A percentile compares a stretch with the other conserved stretches of the same genome.
Evolutionary conservation across 495 filamentous ascomycete species (phyloP).

Genomic region (Neurospora sp.): DNA sequence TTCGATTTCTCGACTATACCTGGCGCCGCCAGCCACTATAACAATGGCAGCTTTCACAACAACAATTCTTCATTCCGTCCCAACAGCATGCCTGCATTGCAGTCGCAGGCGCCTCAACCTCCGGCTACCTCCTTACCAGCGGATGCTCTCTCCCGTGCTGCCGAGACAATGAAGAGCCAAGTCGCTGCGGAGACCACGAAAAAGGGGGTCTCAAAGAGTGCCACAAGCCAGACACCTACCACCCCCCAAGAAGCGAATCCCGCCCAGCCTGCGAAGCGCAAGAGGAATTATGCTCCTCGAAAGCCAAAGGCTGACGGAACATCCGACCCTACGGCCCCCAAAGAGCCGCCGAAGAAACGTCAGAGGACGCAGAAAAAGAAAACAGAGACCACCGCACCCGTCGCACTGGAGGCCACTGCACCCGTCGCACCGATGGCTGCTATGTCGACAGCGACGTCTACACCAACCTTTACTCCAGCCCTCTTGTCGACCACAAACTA

Average conservation of each 20-base stretch:
- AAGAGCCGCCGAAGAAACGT: background rate
- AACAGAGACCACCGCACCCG: background rate
- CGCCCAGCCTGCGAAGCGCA: background rate
- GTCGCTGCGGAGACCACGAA: background rate
- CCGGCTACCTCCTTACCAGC: background rate
- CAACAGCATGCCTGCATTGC: background rate
- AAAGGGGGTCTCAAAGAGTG: background rate
- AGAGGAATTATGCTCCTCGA: background rate
- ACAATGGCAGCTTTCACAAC: background rate
- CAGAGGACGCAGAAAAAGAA: background rate
- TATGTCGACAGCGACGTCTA: background rate
- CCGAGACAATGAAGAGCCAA: background rate
- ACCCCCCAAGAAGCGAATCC: background rate
- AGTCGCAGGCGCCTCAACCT: background rate
- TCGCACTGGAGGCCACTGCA: background rate
- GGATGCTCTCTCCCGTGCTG: background rate
- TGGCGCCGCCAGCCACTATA: background rate
- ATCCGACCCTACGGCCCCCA: background rate
- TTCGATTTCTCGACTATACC: background rate
- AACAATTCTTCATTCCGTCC: background rate
- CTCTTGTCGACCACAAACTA: background rate
- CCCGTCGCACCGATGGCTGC: background rate
- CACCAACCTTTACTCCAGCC: background rate
- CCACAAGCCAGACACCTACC: background rate
- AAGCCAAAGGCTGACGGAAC: background rate